Evolutionary conservation across 768 basidiomycete genomes (phyloP), one percentile per base, ranked within the genome.

Genomic region (Amanita polypyramis): DNA sequence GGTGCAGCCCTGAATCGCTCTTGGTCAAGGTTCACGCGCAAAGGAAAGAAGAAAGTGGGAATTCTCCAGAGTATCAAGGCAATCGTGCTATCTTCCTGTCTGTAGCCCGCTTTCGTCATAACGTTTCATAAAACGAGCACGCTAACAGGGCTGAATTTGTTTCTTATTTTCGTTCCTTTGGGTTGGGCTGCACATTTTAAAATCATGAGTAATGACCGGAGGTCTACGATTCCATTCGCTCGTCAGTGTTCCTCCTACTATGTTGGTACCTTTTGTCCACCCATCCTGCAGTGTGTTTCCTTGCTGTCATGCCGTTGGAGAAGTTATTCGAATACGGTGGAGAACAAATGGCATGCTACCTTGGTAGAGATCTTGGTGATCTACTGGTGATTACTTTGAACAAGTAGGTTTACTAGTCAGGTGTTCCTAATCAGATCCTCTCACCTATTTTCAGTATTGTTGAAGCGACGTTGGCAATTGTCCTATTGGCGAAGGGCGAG

Each of bases 401-500:
- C 62, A 85, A 85, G 81, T 81, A 44, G 37, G 72, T 56, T 36
- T 2, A 27, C 23, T n/a, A 4, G 9, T 27, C 17, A n/a, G 25
- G 17, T 19, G n/a, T 23, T 51, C 35, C 25, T 30, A 21, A 21
- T 35, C 27, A 15, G 15, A 37, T 32, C 38, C 37, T 12, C n/a
- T 29, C 39, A 43, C 40, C 29, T 15, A n/a, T 4, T 43, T 20
- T 3, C 48, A 85, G 82, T 57, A 66, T 76, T 6, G 81, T 88
- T 1, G 85, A 88, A 62, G 84, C 76, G 0, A 80, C 81, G 0
- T 64, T 88, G 4, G 81, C 81, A 0, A 79, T 86, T 43, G 74
- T 85, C 47, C 66, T 87, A 14, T 62, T 87, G n/a, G 53, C 59
- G n/a, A 76, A 74, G 61, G 82, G 82, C 76, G 77, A 85, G 80